Evolutionary conservation across 2,329 filamentous ascomycete genomes (phyloP).

Genomic region (Paraphoma chrysanthemicola): DNA sequence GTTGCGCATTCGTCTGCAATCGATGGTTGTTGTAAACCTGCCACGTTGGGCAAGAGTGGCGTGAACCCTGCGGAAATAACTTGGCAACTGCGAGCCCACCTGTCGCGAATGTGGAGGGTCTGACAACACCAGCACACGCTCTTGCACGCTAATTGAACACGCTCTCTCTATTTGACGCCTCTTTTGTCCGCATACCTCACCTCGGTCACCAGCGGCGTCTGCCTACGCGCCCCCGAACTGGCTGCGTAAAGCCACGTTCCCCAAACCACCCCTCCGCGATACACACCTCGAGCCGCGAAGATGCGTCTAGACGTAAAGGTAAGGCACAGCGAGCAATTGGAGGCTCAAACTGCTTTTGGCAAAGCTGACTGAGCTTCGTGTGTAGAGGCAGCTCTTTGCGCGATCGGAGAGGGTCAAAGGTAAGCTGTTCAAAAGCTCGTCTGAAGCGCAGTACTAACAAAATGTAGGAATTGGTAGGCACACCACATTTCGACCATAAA

Average conservation of each 20-base stretch:
- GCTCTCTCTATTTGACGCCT: neutral
- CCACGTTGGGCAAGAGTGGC: conserved; percentile 26
- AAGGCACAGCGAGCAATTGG: conserved; percentile 13
- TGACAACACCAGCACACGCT: neutral
- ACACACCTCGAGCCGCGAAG: conserved; percentile 34
- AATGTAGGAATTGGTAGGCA: conserved; percentile 44
- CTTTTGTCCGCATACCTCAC: neutral
- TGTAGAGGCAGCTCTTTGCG: conserved; percentile 81
- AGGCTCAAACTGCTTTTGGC: neutral
- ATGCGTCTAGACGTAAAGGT: conserved; percentile 58
- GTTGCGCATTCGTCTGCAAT: conserved; percentile 31
- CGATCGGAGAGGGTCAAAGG: conserved; percentile 91
- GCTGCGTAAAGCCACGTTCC: conserved; percentile 50
- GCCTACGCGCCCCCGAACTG: conserved; percentile 36
- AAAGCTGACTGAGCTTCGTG: conserved; percentile 50
- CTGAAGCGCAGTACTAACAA: conserved; percentile 30
- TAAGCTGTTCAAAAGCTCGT: conserved; percentile 20
- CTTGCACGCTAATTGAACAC: neutral
- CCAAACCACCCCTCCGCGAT: conserved; percentile 37
- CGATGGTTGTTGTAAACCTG: conserved; percentile 21
- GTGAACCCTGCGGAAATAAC: conserved; percentile 33
- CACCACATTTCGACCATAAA: conserved; percentile 3
- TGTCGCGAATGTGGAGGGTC: conserved; percentile 18
- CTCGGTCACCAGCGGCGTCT: conserved; percentile 5
- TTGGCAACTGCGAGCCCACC: conserved; percentile 33